phyloP scores from a whole-genome alignment of 345 rosid genomes.

The Hevea brasiliensis region DNA sequence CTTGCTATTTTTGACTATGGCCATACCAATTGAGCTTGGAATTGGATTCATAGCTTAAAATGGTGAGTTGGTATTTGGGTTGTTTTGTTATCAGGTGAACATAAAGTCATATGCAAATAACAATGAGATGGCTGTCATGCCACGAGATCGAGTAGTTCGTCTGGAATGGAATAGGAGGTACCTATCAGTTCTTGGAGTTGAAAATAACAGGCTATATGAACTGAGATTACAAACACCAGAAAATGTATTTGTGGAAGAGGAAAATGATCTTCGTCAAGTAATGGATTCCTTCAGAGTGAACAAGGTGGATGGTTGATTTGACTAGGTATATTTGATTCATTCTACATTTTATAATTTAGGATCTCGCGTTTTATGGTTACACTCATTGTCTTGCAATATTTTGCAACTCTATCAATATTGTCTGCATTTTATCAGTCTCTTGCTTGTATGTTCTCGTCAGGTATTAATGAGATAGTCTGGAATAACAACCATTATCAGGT shows the following conservation, averaged over 20 bases:
- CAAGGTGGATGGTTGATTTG: constrained; percentile 45
- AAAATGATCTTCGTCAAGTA: constrained; percentile 74
- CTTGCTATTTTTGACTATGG: not conserved
- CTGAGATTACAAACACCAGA: constrained; percentile 91
- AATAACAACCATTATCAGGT: not conserved
- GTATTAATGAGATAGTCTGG: not conserved
- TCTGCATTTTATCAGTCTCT: not conserved
- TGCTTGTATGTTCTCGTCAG: not conserved
- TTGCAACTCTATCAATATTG: not conserved
- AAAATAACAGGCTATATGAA: constrained; percentile 75
- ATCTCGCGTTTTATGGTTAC: not conserved
- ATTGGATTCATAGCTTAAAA: not conserved
- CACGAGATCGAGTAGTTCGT: constrained; percentile 69
- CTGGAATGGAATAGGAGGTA: constrained; percentile 91
- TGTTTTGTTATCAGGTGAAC: constrained; percentile 56
- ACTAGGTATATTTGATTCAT: not conserved
- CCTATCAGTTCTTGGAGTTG: constrained; percentile 84
- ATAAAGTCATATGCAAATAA: constrained; percentile 86
- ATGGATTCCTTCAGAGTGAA: constrained; percentile 92
- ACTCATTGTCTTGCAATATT: no score
- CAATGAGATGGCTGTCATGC: constrained; percentile 96
- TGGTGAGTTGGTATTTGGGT: not conserved
- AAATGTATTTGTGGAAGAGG: constrained; percentile 76
- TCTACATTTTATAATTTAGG: not conserved
- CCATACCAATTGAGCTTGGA: not conserved